Conservation (phyloP, 2,329 filamentous ascomycete genomes). For the Knufia petricola region DNA sequence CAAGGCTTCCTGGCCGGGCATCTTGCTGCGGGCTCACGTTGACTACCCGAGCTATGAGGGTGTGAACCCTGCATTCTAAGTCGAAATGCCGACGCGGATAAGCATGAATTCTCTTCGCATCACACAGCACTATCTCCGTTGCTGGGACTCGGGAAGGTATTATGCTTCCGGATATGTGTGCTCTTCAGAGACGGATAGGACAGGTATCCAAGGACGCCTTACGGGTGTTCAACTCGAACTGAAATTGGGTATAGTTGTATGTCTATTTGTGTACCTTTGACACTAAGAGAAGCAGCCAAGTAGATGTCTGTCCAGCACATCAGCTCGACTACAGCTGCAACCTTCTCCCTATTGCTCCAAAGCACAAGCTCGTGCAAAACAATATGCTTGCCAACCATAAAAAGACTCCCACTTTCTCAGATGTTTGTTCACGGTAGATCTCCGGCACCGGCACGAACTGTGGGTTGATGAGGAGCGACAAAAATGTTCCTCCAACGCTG, state of each 20-base stretch:
- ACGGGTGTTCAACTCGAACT: too few species aligned
- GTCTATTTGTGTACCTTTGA: too few species aligned
- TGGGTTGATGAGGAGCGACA: slow-evolving; percentile 66
- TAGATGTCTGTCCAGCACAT: too few species aligned
- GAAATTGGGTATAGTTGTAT: too few species aligned
- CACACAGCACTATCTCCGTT: too few species aligned
- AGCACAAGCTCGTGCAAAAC: slow-evolving; percentile 90
- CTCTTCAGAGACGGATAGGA: too few species aligned
- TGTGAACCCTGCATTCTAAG: slow-evolving; percentile 24
- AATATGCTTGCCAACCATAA: slow-evolving; percentile 90
- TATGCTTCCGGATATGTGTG: too few species aligned
- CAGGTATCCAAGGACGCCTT: too few species aligned
- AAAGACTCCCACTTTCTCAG: slow-evolving; percentile 50
- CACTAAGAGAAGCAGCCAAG: too few species aligned
- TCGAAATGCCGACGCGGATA: too few species aligned
- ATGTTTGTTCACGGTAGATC: slow-evolving; percentile 27
- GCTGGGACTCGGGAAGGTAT: too few species aligned
- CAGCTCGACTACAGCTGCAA: slow-evolving; percentile 35
- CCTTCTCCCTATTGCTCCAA: slow-evolving; percentile 85
- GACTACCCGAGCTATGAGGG: slow-evolving; percentile 22
- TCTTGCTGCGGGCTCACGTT: slow-evolving; percentile 21
- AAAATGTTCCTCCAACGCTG: slow-evolving; percentile 61
- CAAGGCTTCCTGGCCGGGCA: slow-evolving; percentile 29
- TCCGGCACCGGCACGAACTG: slow-evolving; percentile 65
- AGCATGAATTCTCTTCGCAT: not conserved